phyloP scores from a whole-genome alignment of 2,329 filamentous ascomycete genomes.

The Fusarium albidum region DNA sequence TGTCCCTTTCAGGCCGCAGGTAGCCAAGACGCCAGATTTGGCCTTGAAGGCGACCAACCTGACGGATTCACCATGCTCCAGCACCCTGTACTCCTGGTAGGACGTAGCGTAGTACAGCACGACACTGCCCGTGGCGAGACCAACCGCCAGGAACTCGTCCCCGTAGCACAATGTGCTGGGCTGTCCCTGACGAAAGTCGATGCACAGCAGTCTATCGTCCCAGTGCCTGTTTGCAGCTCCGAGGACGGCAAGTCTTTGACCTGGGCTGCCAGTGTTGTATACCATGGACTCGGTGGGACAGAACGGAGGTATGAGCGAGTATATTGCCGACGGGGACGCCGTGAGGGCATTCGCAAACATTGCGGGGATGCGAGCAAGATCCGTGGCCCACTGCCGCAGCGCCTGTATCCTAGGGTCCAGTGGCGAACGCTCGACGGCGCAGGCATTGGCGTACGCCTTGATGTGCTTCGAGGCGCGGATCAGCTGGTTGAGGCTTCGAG shows the following conservation, averaged over 20 bases:
- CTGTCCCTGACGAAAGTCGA: constrained; percentile 38
- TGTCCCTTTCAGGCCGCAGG: constrained; percentile 40
- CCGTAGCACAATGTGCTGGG: constrained; percentile 39
- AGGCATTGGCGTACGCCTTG: constrained; percentile 30
- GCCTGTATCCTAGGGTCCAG: constrained; percentile 23
- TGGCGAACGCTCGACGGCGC: constrained; percentile 26
- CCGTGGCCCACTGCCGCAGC: constrained; percentile 41
- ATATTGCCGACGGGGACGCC: constrained; percentile 41
- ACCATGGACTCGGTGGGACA: constrained; percentile 42
- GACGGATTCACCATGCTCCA: constrained; percentile 42
- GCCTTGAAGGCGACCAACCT: constrained; percentile 43
- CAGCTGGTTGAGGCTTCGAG: constrained; percentile 22
- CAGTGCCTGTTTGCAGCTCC: constrained; percentile 37
- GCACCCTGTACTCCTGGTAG: constrained; percentile 38
- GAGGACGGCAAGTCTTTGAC: constrained; percentile 33
- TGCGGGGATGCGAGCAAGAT: constrained; percentile 43
- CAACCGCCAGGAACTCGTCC: constrained; percentile 40
- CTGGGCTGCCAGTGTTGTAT: constrained; percentile 18
- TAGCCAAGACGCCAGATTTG: constrained; percentile 41
- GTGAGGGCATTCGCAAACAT: constrained; percentile 42
- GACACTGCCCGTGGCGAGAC: constrained; percentile 34
- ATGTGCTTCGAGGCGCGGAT: constrained; percentile 29
- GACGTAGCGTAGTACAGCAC: constrained; percentile 38
- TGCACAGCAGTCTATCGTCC: constrained; percentile 44
- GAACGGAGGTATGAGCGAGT: constrained; percentile 44